Base-by-base conservation (phyloP, 176 grass and related monocot genomes). In the Carex kokanica region DNA sequence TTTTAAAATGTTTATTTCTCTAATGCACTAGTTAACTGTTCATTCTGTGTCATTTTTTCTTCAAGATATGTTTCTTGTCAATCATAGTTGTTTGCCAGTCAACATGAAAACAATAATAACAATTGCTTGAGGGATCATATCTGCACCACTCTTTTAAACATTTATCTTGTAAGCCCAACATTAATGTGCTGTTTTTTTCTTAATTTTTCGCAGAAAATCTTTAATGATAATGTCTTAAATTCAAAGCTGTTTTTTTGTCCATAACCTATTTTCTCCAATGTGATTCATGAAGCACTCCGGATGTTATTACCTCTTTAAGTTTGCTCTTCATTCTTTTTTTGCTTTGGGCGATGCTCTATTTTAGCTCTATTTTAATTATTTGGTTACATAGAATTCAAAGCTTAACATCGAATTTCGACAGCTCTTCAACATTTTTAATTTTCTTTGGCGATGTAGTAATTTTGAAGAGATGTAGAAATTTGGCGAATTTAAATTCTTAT, bases 1-100 rank as follows among this genome's bases (percentile, higher is more conserved):
- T 78, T 78, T 78, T 54, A 78, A 14, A 4, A 78, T 25, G 47
- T 56, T 55, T 31, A 54, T 78, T 78, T 78, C 31, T 49, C 24
- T 32, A 55, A 78, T 56, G 25, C 15, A 32, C 51, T 56, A 78
- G 13, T 17, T 78, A 32, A 25, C 36, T 78, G 24, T 77, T 77
- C 6, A 54, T 77, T 54, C 8, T 77, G 73, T 77, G 73, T 55
- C 47, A 77, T 17, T 51, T 52, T 20, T 74, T 20, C 13, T 53
- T 52, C 4, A 16, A 53, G 71, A 74, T 49, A 11, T 43, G 43
- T 3, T 41, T 52, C 21, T 52, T 74, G 71, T 27, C 21, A 24
- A 74, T 23, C 13, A 13, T 69, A 24, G 43, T 51, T 25, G 70
- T 45, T 72, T 34, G n/a, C 18, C 51, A 20, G 20, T 74, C 20